phyloP scores from a whole-genome alignment of 2,329 filamentous ascomycete species.

The Colletotrichum costaricense region DNA sequence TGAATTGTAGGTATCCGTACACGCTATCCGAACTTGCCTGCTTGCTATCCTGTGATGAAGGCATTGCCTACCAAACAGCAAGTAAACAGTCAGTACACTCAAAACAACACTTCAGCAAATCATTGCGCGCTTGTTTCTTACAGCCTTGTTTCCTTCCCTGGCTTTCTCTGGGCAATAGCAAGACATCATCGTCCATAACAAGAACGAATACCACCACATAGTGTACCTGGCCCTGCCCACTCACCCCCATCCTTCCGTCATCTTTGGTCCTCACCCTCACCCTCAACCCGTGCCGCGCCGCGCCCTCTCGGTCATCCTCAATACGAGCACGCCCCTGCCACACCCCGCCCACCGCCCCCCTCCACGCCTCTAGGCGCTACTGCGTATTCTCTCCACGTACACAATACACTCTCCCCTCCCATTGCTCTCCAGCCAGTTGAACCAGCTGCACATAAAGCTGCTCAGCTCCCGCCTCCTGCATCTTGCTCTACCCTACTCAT shows the following conservation, averaged over 20 bases:
- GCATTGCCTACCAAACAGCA: neutral
- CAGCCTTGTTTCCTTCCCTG: constrained; percentile 12
- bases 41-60: neutral
- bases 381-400: constrained; percentile 35
- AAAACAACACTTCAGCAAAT: neutral
- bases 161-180: constrained; percentile 1
- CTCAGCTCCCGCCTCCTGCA: constrained; percentile 36
- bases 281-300: constrained; percentile 14
- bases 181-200: neutral
- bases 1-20: neutral
- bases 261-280: constrained; percentile 16
- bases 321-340: constrained; percentile 35
- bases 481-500: constrained; percentile 25
- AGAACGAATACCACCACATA: neutral
- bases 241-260: neutral
- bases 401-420: constrained; percentile 34
- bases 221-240: neutral
- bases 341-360: constrained; percentile 33
- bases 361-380: constrained; percentile 32
- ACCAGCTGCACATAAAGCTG: constrained; percentile 39
- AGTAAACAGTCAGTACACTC: neutral
- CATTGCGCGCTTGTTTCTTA: neutral
- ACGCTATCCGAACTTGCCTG: neutral
- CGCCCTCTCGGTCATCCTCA: constrained; percentile 23
- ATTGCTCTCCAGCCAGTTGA: constrained; percentile 10